phyloP scores from a whole-genome alignment of 2,329 filamentous ascomycete genomes.

The Aaosphaeria arxii region DNA sequence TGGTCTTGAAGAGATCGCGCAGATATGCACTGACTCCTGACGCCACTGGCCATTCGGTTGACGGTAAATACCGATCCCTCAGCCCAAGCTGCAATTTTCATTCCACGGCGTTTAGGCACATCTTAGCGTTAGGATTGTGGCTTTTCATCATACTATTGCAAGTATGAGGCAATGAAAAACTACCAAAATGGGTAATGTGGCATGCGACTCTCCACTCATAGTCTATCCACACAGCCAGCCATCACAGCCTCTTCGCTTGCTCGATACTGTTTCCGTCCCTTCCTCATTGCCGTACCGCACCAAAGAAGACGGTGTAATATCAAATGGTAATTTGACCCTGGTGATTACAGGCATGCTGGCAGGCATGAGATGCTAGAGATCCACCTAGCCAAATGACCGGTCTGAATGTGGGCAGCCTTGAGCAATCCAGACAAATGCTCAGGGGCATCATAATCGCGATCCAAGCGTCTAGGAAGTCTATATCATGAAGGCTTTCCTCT shows the following conservation, averaged over 20 bases:
- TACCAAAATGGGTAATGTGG: slow-evolving; percentile 5
- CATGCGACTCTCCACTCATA: slow-evolving; percentile 5
- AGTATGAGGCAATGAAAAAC: too few species aligned
- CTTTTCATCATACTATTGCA: too few species aligned
- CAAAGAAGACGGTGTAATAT: background rate
- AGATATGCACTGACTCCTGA: too few species aligned
- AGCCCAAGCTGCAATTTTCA: too few species aligned
- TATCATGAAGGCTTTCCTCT: background rate
- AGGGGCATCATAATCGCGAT: background rate
- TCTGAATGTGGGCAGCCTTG: background rate
- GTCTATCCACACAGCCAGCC: slow-evolving; percentile 1
- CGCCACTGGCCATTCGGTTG: too few species aligned
- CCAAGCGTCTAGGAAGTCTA: background rate
- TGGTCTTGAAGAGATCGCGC: too few species aligned
- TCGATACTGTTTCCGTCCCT: background rate
- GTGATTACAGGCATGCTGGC: background rate
- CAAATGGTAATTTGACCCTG: background rate
- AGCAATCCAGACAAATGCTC: background rate
- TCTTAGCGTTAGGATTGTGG: too few species aligned
- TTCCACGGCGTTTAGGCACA: too few species aligned
- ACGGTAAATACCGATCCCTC: too few species aligned
- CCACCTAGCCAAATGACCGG: background rate
- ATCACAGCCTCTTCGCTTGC: background rate
- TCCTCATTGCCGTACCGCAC: background rate
- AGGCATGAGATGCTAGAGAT: background rate